Conservation (phyloP, 371 early-diverging fungal genomes). For the Massospora cicadina region DNA sequence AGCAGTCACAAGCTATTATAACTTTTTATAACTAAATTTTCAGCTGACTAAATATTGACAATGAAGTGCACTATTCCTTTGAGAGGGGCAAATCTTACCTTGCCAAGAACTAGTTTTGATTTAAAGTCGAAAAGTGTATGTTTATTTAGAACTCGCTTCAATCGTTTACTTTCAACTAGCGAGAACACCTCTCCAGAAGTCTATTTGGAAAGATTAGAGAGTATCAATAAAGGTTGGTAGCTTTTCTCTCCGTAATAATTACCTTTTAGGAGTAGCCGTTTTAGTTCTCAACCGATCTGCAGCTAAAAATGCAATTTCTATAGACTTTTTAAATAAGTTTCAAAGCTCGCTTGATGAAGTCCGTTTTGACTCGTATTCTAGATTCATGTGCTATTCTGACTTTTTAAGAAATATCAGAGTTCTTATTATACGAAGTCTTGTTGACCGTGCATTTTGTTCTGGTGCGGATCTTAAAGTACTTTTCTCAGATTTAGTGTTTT, state of each 20-base stretch:
- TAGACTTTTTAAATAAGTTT: constrained; percentile 53
- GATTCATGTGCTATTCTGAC: background rate
- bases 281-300: constrained; percentile 70
- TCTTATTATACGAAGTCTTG: constrained; percentile 57
- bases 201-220: constrained; percentile 35
- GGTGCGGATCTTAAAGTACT: constrained; percentile 88
- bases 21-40: no score
- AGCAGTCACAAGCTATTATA: no score
- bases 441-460: constrained; percentile 80
- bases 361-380: constrained; percentile 26
- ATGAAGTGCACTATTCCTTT: no score
- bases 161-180: background rate
- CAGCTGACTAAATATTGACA: no score
- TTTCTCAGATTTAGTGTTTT: background rate
- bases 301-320: constrained; percentile 80
- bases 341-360: constrained; percentile 40
- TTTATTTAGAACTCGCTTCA: background rate
- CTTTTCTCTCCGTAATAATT: background rate
- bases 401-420: constrained; percentile 5
- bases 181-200: constrained; percentile 18
- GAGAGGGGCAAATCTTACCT: no score
- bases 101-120: no score
- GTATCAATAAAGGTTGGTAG: constrained; percentile 27
- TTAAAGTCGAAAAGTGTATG: background rate
- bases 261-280: constrained; percentile 49